Conservation (phyloP, 2,329 filamentous ascomycete genomes). For the Pseudogymnoascus sp. region DNA sequence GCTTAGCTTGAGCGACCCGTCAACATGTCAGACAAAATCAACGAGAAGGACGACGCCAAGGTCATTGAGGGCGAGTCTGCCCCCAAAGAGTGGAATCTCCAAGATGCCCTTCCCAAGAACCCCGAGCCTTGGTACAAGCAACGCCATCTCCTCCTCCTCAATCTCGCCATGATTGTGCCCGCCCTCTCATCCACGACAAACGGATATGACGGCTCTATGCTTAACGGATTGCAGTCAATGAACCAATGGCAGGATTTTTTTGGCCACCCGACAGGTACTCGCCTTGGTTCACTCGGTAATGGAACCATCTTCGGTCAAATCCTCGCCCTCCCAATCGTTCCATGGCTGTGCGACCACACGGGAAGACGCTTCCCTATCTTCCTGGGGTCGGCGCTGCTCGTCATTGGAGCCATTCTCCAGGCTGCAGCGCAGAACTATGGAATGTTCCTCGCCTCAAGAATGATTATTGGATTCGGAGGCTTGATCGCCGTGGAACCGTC, state of each 20-base stretch:
- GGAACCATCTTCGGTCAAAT: slow-evolving; percentile 7
- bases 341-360: slow-evolving; percentile 5
- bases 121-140: slow-evolving; percentile 18
- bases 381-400: background rate
- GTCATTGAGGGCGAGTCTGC: background rate
- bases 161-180: slow-evolving; percentile 12
- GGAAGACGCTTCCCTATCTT: slow-evolving; percentile 10
- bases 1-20: background rate
- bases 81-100: background rate
- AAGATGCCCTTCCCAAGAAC: slow-evolving; percentile 11
- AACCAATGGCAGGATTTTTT: background rate
- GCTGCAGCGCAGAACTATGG: slow-evolving; percentile 7
- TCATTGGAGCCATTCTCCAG: slow-evolving; percentile 10
- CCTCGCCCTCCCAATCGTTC: slow-evolving; percentile 6
- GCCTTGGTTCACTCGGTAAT: background rate
- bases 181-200: slow-evolving; percentile 16
- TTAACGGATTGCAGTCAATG: slow-evolving; percentile 1
- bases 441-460: slow-evolving; percentile 28
- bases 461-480: slow-evolving; percentile 29
- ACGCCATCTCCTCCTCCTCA: slow-evolving; percentile 15
- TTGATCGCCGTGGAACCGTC: slow-evolving; percentile 28
- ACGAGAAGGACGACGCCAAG: background rate
- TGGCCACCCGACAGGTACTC: background rate
- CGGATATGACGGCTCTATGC: slow-evolving; percentile 13
- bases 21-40: background rate